Evolutionary conservation across 73 alveolate species (phyloP).

Genomic region (Paramecium sexaurelia): DNA sequence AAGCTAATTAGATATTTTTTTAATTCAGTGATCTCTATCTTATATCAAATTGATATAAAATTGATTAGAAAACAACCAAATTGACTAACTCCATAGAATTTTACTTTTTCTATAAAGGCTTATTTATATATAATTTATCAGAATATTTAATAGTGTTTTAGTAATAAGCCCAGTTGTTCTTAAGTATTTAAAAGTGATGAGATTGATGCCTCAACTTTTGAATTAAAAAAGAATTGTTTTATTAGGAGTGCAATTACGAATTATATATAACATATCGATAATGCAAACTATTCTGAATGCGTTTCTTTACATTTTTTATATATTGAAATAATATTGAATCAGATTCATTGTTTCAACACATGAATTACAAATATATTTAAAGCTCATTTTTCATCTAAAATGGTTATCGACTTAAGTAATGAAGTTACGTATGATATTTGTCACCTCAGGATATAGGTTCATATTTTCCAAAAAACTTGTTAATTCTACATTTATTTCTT

Average conservation of each 20-base stretch:
- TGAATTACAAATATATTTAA: neutral
- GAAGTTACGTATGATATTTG: neutral
- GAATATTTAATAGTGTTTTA: neutral
- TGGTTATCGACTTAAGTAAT: neutral
- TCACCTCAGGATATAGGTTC: neutral
- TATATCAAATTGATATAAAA: neutral
- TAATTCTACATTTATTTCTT: neutral
- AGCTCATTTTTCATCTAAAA: neutral
- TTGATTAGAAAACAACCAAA: neutral
- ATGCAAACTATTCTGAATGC: conserved; percentile 2
- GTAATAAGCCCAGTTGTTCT: neutral
- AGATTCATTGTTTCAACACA: neutral
- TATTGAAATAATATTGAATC: neutral
- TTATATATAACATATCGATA: neutral
- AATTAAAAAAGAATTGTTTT: neutral
- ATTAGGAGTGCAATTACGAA: neutral
- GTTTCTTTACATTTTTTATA: neutral
- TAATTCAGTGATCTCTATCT: neutral
- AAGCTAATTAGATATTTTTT: neutral
- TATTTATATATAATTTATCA: neutral
- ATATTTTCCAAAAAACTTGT: neutral
- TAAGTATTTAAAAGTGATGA: neutral
- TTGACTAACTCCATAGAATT: neutral
- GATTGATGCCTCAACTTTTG: neutral
- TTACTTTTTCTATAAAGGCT: neutral